A percentile compares a stretch with the other conserved stretches of the same genome.
phyloP scores from a whole-genome alignment of 148 eudicot genomes.

The Vaccinium macrocarpon region DNA sequence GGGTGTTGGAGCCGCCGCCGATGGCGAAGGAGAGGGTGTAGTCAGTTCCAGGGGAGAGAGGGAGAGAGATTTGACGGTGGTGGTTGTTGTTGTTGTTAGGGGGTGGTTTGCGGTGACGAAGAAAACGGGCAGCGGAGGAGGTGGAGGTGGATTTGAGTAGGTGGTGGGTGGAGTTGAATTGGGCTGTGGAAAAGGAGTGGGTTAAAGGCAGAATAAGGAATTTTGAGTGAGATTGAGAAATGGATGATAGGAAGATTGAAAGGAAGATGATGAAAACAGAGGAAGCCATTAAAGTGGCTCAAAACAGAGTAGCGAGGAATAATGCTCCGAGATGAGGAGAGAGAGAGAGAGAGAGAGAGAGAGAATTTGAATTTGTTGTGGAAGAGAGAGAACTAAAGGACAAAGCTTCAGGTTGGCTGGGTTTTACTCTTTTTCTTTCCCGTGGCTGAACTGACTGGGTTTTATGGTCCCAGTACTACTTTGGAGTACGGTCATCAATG shows the following conservation, averaged over 20 bases:
- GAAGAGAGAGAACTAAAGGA: too few relatives aligned
- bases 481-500: too few relatives aligned
- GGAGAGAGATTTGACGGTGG: constrained; percentile 64
- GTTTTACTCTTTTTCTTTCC: too few relatives aligned
- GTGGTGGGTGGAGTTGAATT: constrained; percentile 51
- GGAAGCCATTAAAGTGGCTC: constrained; percentile 25
- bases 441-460: too few relatives aligned
- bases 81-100: constrained; percentile 12
- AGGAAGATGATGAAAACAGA: constrained; percentile 23
- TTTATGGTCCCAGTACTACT: too few relatives aligned
- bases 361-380: too few relatives aligned
- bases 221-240: constrained; percentile 14
- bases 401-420: too few relatives aligned
- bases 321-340: neutral
- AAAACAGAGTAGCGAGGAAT: neutral
- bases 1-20: constrained; percentile 33
- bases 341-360: neutral
- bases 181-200: constrained; percentile 57
- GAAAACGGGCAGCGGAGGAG: constrained; percentile 53
- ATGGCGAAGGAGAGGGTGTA: constrained; percentile 75
- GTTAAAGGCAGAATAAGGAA: constrained; percentile 43
- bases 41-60: constrained; percentile 74
- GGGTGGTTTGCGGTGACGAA: constrained; percentile 26
- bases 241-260: neutral
- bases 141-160: constrained; percentile 72